Evolutionary conservation across 768 basidiomycete species (phyloP).

Genomic region (Boletus sensibilis): DNA sequence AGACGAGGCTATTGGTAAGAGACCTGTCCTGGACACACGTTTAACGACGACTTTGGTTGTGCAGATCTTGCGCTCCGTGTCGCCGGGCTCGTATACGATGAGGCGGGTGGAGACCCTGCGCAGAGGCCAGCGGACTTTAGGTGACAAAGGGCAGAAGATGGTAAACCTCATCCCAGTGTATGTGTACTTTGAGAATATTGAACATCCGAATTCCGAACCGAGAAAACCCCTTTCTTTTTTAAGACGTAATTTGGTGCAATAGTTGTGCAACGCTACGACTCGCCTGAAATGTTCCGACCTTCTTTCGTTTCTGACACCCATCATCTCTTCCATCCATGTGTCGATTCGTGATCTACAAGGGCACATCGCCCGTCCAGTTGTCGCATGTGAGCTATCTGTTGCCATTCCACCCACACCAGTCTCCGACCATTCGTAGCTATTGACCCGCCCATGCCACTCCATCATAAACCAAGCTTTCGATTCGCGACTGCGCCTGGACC

Average conservation of each 20-base stretch:
- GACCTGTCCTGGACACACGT: not conserved
- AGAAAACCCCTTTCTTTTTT: too few species aligned
- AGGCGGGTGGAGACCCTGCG: constrained; percentile 73
- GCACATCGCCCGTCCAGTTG: constrained; percentile 88
- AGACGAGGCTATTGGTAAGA: constrained; percentile 75
- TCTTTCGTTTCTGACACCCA: not conserved
- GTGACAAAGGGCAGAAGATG: constrained; percentile 30
- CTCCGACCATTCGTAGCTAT: constrained; percentile 47
- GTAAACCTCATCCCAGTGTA: not conserved
- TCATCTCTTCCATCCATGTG: constrained; percentile 53
- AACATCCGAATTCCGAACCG: constrained; percentile 5
- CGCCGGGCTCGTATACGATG: constrained; percentile 82
- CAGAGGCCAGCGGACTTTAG: constrained; percentile 79
- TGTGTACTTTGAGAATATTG: not conserved
- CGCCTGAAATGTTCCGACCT: not conserved
- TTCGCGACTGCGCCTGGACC: constrained; percentile 81
- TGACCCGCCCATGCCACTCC: constrained; percentile 91
- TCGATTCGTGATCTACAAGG: constrained; percentile 93
- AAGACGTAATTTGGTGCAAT: constrained; percentile 26
- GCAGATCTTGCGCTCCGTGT: constrained; percentile 84
- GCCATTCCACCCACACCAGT: not conserved
- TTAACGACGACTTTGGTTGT: constrained; percentile 5
- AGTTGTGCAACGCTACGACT: constrained; percentile 8
- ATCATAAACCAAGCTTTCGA: constrained; percentile 98
- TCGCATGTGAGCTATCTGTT: constrained; percentile 59